Percentiles rank a stretch among this genome's conserved stretches.
Conservation (phyloP, 352 stramenopile species). For the Phytopythium ostracodes region DNA sequence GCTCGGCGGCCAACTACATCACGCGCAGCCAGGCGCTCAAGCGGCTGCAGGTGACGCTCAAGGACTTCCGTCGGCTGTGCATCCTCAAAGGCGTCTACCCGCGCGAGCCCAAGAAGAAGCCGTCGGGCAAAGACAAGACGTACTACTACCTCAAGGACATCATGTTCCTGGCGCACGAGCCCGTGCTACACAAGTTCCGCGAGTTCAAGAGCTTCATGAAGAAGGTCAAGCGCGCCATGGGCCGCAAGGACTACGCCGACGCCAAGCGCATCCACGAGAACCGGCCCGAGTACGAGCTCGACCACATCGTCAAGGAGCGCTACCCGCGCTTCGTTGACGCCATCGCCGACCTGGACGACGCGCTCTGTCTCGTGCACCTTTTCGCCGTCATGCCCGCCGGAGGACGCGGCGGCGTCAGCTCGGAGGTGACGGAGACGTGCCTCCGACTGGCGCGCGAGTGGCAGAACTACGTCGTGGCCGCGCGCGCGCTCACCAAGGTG, state of each 20-base stretch:
- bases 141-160: conserved; percentile 99
- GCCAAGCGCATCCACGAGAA: conserved; percentile 82
- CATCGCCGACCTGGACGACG: conserved; percentile 98
- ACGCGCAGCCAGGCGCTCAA: conserved; percentile 93
- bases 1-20: conserved; percentile 93
- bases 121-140: conserved; percentile 94
- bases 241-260: conserved; percentile 79
- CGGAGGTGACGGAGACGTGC: conserved; percentile 88
- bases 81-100: conserved; percentile 99
- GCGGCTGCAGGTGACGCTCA: conserved; percentile 94
- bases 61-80: conserved; percentile 98
- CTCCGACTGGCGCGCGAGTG: conserved; percentile 93
- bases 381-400: conserved; percentile 96
- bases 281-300: conserved; percentile 92
- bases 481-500: conserved; percentile 92
- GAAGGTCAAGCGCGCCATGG: conserved; percentile 90
- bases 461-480: conserved; percentile 94
- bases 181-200: conserved; percentile 97
- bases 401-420: conserved; percentile 63
- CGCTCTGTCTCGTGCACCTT: conserved; percentile 95
- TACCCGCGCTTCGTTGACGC: conserved; percentile 98
- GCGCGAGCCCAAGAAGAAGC: conserved; percentile 94
- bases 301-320: conserved; percentile 98
- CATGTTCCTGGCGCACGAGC: conserved; percentile 96
- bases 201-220: conserved; percentile 99